Evolutionary conservation across 2,329 filamentous ascomycete genomes (phyloP).

Genomic region (Didymella lethalis): DNA sequence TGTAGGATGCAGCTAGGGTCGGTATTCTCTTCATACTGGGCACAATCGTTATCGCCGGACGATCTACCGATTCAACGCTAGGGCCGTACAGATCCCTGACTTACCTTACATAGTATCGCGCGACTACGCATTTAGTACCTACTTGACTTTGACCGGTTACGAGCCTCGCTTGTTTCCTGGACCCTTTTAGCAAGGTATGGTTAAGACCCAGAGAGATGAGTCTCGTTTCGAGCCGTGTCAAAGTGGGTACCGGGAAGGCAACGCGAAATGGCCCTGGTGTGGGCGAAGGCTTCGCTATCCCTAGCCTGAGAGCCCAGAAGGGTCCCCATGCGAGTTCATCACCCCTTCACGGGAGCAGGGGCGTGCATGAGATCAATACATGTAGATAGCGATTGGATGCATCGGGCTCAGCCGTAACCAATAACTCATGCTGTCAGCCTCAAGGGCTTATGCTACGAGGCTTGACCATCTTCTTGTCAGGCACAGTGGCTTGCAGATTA

Average conservation of each 20-base stretch:
- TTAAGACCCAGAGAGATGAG: background rate
- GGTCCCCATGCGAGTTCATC: constrained; percentile 3
- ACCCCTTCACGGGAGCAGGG: background rate
- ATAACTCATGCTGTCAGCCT: constrained; percentile 5
- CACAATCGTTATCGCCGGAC: constrained; percentile 10
- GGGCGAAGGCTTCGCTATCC: constrained; percentile 1
- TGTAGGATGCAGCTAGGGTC: constrained; percentile 1
- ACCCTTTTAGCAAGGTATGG: background rate
- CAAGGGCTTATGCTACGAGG: background rate
- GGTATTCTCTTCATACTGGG: constrained; percentile 1
- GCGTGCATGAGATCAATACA: constrained; percentile 1
- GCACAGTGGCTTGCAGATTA: background rate
- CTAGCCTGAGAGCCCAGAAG: constrained; percentile 1
- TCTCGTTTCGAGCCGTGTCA: background rate
- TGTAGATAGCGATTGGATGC: constrained; percentile 7
- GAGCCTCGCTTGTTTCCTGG: constrained; percentile 1
- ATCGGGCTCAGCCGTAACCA: background rate
- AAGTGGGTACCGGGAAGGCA: background rate
- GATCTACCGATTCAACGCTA: constrained; percentile 13
- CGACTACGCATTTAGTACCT: background rate
- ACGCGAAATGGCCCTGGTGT: background rate
- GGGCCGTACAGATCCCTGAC: background rate
- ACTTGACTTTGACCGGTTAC: constrained; percentile 2
- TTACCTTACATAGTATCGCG: constrained; percentile 4
- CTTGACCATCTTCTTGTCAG: background rate